These are phyloP conservation scores for Isoetes taiwanensis DNA, from an alignment of 75 land plant species.

Conservation along the genomic window DNA sequence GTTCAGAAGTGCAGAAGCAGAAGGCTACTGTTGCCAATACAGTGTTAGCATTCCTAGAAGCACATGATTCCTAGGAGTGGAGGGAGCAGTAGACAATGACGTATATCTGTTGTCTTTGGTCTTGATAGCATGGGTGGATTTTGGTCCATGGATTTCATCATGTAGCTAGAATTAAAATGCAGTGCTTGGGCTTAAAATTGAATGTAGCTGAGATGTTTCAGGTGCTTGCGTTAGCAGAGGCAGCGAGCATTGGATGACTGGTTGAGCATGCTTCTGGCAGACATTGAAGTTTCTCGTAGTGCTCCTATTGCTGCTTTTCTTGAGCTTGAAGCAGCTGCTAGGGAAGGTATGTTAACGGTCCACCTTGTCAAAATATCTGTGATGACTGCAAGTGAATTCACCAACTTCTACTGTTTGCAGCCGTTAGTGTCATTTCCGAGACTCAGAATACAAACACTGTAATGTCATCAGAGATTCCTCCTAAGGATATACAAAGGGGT, in stretches of 20 bases:
- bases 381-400: not conserved
- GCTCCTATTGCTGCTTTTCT: constrained; percentile 66
- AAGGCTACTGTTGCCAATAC: no score
- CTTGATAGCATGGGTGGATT: no score
- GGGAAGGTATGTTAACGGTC: constrained; percentile 47
- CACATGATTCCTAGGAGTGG: no score
- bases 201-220: no score
- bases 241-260: constrained; percentile 81
- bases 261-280: constrained; percentile 67
- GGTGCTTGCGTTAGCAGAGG: constrained; percentile 75
- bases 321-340: constrained; percentile 87
- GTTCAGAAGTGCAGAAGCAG: no score
- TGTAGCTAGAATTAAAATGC: not conserved
- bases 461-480: constrained; percentile 1
- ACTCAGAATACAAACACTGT: not conserved
- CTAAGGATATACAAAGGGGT: not conserved
- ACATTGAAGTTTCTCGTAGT: constrained; percentile 87
- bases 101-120: no score
- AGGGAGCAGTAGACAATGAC: no score
- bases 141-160: not conserved
- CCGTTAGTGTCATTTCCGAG: constrained; percentile 15
- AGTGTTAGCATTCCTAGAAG: no score
- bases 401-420: constrained; percentile 9
- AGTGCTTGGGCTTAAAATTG: no score
- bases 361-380: not conserved